Base-by-base conservation (phyloP, 371 early-diverging fungal species). In the Entomophthora muscae region DNA sequence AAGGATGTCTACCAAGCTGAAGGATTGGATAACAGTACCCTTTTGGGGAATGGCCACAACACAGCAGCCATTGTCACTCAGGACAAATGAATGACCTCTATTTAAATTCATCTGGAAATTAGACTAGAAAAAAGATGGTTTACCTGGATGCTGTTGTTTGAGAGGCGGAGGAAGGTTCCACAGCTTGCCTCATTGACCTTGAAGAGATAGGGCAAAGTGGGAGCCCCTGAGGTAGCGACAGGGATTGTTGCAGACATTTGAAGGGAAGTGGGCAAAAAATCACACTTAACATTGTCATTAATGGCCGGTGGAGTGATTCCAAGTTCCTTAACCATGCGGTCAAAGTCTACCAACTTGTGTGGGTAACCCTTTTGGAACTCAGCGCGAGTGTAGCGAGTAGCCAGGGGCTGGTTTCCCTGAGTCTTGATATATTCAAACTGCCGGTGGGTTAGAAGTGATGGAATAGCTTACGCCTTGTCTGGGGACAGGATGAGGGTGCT, bases 401-500 rank as follows among this genome's bases (percentile, higher is more conserved):
- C 42, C 10, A 42, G 5, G 42, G n/a, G n/a, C 42, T 42, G 42
- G 17, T 42, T 42, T 5, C 42, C 42, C 5, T 5, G 42, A 42
- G 10, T 10, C 42, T 42, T 42, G 5, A 42, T 42, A 42, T 42
- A 42, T 42, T 42, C 42, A 42, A 42, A 17, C 10, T 42, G 5
- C 17, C 42, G 5, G 17, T 5, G 17, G 17, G 42, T 42, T 17
- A 42, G 42, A 10, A 42, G 17, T 5, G 17, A 42, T 5, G 42
- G 17, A 42, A n/a, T 23, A 17, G 3, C 76, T 66, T 76, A 85
- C 80, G 68, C 64, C 23, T 71, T 67, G 63, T 82, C 74, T 33
- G 81, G 74, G 3, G 82, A 63, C 26, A 76, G 66, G 1, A 80
- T 69, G 52, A 90, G 72, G 22, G 80, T 84, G 12, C 87, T 87